These are phyloP conservation scores for Aspergillus sp. DNA, from an alignment of 2,329 filamentous ascomycete genomes.

Conservation along the genomic window DNA sequence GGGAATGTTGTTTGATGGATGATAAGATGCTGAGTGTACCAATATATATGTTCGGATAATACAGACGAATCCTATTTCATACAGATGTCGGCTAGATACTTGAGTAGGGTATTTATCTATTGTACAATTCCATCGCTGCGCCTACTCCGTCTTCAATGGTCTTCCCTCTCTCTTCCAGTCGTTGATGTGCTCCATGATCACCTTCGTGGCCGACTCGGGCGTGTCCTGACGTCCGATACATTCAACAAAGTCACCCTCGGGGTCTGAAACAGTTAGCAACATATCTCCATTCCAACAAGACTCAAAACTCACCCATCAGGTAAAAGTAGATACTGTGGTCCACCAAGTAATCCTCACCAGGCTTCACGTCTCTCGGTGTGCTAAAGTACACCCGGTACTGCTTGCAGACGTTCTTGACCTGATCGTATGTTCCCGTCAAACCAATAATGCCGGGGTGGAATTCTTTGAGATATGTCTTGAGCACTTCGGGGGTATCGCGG, in stretches of 20 bases:
- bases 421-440: slow-evolving; percentile 86
- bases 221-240: slow-evolving; percentile 93
- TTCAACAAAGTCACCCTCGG: slow-evolving; percentile 96
- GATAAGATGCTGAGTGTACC: background rate
- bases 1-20: slow-evolving; percentile 16
- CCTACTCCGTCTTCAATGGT: slow-evolving; percentile 42
- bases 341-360: slow-evolving; percentile 93
- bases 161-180: slow-evolving; percentile 60
- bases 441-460: slow-evolving; percentile 86
- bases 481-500: slow-evolving; percentile 77
- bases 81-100: background rate
- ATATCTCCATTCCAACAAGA: background rate
- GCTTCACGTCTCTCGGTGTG: slow-evolving; percentile 80
- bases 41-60: too few relatives aligned
- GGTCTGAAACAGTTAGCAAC: slow-evolving; percentile 53
- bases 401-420: slow-evolving; percentile 93
- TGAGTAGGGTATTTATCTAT: slow-evolving; percentile 25
- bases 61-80: too few relatives aligned
- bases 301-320: slow-evolving; percentile 67
- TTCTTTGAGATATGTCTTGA: slow-evolving; percentile 82
- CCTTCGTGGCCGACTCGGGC: slow-evolving; percentile 73
- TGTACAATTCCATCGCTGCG: slow-evolving; percentile 8
- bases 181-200: slow-evolving; percentile 82
- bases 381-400: slow-evolving; percentile 96
- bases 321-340: slow-evolving; percentile 99